These are phyloP conservation scores for Gloeopeniophorella convolvens DNA, from an alignment of 768 basidiomycete genomes.

Conservation along the genomic window DNA sequence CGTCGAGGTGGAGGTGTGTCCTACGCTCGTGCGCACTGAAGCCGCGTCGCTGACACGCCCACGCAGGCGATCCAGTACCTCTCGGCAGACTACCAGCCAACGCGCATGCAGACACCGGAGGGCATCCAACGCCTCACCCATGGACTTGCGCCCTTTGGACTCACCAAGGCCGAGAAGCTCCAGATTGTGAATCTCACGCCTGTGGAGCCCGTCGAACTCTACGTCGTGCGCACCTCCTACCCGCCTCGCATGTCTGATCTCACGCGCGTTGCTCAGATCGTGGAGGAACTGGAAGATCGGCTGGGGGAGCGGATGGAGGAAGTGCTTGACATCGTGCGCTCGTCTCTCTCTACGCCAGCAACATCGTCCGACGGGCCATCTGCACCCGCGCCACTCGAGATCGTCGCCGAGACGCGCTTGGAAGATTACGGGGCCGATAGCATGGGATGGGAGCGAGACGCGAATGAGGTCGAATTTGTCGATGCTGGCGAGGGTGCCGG, in stretches of 20 bases:
- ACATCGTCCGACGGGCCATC: background rate
- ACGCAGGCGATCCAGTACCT: slow-evolving; percentile 80
- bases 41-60: background rate
- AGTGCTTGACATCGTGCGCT: slow-evolving; percentile 52
- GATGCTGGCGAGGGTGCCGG: too few relatives aligned
- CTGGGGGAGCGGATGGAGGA: slow-evolving; percentile 64
- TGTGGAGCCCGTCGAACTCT: slow-evolving; percentile 74
- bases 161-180: slow-evolving; percentile 90
- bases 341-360: slow-evolving; percentile 29
- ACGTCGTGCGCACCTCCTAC: slow-evolving; percentile 56
- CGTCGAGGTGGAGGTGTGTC: slow-evolving; percentile 71
- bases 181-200: slow-evolving; percentile 91
- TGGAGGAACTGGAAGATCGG: slow-evolving; percentile 87
- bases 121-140: slow-evolving; percentile 62
- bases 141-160: slow-evolving; percentile 54
- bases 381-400: background rate
- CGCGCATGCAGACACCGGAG: slow-evolving; percentile 53
- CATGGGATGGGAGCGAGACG: too few relatives aligned
- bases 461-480: too few relatives aligned
- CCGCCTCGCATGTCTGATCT: background rate
- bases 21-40: background rate
- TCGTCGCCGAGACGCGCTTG: slow-evolving; percentile 13
- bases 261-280: slow-evolving; percentile 47
- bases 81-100: slow-evolving; percentile 66
- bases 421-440: too few relatives aligned